Evolutionary conservation across 2,329 filamentous ascomycete species (phyloP), one percentile per base, ranked within the genome.

Genomic region (Amphichorda felina): DNA sequence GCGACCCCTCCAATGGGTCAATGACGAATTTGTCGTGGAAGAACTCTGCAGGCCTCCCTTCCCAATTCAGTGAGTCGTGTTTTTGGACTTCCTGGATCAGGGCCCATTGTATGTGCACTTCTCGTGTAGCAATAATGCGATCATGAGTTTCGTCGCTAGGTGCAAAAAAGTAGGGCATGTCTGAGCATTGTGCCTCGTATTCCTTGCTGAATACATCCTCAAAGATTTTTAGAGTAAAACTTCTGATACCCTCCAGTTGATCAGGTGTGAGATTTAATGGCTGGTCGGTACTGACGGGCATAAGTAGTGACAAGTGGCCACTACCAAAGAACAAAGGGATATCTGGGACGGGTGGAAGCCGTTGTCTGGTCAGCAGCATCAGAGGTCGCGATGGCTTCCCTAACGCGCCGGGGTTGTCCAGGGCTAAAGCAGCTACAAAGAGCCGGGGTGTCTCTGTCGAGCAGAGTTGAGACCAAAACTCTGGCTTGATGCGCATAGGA

Each of bases 141-240:
- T 26, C 24, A 30, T 64, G 59, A 1, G 26, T 29, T 8, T 47
- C 28, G 0, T 14, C 33, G 8, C 57, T 49, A 0, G 91, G 89
- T 0, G 77, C 82, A 11, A 95, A 50, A 63, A 87, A 94, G 55
- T 95, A 98, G 0, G 87, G 80, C 52, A 94, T 70, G 19, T 79
- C 75, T 1, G 66, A 56, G 0, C 64, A 45, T 13, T 75, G 65
- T 0, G 72, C 63, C 33, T 82, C 75, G 47, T 85, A 98, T 3
- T 68, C 66, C 54, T 98, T 98, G 55, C 87, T 89, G 61, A 94
- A 96, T 0, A 95, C 64, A 45, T 96, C 86, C 13, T 73, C 61
- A 54, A 93, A 95, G 0, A 93, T 56, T 4, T 71, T 68, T 28
- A 93, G 59, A 0, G 84, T 94, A 51, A 91, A 94, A 0, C 54